Conservation (phyloP, 192 early-diverging fungal genomes). For the Coemansia sp. region DNA sequence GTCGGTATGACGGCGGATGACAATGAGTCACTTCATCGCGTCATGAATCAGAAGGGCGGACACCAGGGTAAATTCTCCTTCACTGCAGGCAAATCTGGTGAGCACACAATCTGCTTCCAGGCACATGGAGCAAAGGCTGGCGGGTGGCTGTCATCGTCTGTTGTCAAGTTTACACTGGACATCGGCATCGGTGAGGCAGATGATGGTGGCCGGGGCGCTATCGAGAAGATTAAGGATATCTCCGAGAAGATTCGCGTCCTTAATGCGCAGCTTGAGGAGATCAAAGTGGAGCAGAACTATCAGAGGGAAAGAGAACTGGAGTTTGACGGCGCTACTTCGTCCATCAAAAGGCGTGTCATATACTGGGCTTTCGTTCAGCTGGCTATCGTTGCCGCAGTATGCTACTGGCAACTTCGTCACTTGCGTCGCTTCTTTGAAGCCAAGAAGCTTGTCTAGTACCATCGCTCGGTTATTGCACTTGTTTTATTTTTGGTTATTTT, state of each 20-base stretch:
- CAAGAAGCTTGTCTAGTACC: slow-evolving; percentile 81
- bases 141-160: slow-evolving; percentile 68
- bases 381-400: slow-evolving; percentile 68
- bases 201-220: slow-evolving; percentile 51
- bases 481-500: slow-evolving; percentile 3
- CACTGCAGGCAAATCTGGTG: slow-evolving; percentile 82
- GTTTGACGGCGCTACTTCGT: slow-evolving; percentile 85
- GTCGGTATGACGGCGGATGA: slow-evolving; percentile 78
- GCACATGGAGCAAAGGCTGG: slow-evolving; percentile 55
- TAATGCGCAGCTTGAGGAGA: slow-evolving; percentile 76
- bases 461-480: background rate
- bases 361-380: slow-evolving; percentile 89
- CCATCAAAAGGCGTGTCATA: slow-evolving; percentile 79
- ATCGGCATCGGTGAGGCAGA: slow-evolving; percentile 67
- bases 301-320: slow-evolving; percentile 87
- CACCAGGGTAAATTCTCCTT: slow-evolving; percentile 85
- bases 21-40: slow-evolving; percentile 33
- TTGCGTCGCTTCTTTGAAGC: slow-evolving; percentile 83
- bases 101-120: slow-evolving; percentile 89
- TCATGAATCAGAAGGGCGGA: slow-evolving; percentile 78
- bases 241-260: slow-evolving; percentile 74
- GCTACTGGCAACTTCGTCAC: slow-evolving; percentile 87
- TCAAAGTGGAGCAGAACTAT: slow-evolving; percentile 85
- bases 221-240: slow-evolving; percentile 61
- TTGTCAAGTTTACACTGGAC: slow-evolving; percentile 58